phyloP scores from a whole-genome alignment of 2,329 filamentous ascomycete genomes.

The Endocalyx cinctus region DNA sequence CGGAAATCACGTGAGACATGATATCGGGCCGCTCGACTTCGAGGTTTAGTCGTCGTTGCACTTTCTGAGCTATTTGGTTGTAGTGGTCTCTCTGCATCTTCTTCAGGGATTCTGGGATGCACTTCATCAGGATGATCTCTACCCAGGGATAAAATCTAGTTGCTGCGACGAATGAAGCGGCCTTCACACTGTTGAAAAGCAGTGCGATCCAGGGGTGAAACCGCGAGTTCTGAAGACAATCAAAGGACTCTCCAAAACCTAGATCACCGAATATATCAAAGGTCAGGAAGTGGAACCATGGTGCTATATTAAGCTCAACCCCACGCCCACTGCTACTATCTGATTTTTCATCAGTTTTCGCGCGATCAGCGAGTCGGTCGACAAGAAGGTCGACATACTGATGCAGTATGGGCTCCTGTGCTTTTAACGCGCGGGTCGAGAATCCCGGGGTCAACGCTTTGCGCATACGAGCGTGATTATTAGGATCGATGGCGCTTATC shows the following conservation, averaged over 20 bases:
- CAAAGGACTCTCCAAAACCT: constrained; percentile 26
- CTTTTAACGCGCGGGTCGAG: constrained; percentile 18
- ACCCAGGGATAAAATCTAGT: constrained; percentile 18
- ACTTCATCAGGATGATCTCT: constrained; percentile 11
- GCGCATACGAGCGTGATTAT: constrained; percentile 18
- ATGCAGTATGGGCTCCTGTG: constrained; percentile 24
- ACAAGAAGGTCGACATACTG: constrained; percentile 22
- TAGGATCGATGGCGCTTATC: constrained; percentile 22
- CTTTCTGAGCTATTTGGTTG: constrained; percentile 23
- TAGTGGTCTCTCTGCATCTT: constrained; percentile 17
- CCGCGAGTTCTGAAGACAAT: constrained; percentile 23
- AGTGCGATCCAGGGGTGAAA: constrained; percentile 23
- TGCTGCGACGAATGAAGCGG: constrained; percentile 14
- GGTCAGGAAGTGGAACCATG: constrained; percentile 27
- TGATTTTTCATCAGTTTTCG: no score
- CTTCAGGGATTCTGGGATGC: constrained; percentile 12
- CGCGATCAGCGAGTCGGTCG: constrained; percentile 13
- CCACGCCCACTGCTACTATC: not conserved
- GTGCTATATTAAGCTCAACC: constrained; percentile 11
- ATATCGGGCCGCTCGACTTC: constrained; percentile 24
- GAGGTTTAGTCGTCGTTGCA: constrained; percentile 20
- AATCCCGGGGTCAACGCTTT: constrained; percentile 21
- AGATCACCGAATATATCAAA: constrained; percentile 34
- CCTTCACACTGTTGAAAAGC: constrained; percentile 21
- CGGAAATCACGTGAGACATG: constrained; percentile 20